Evolutionary conservation across 768 basidiomycete species (phyloP), one percentile per base, ranked within the genome.

Genomic region (Strobilomyces dryophilus): DNA sequence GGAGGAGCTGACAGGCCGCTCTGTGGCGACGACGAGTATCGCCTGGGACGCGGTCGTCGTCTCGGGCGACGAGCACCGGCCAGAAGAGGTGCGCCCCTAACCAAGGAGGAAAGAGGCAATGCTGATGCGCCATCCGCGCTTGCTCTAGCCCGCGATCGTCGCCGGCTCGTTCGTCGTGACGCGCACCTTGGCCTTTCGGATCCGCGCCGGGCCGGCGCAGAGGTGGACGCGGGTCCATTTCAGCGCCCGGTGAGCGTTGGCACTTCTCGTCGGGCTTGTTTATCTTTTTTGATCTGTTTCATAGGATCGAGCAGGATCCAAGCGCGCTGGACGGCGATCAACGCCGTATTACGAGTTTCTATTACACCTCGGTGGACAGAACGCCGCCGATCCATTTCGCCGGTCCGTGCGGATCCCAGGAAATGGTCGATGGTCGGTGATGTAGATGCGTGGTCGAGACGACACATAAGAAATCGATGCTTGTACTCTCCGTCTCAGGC

Each of bases 141-240:
- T 35, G 15, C 34, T 8, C 11, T 20, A 76, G 74, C 60, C 61
- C 2, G 62, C 66, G 5, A 65, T 76, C 44, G 71, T 79, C 3
- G 71, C 74, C 5, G 77, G 78, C 1, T 57, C 62, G 45, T 65
- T 76, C 36, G 59, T 73, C 54, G 66, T 75, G 43, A 74, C 71
- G 26, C 74, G 73, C 21, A 65, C 66, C 3, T 49, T 76, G 42
- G 73, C 71, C 41, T 72, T 76, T 53, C 66, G 72, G 8, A 70
- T 79, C 15, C 72, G 77, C 20, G 78, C 54, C 10, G 53, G 55
- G 3, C 71, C 70, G 8, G 77, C 74, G 9, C 71, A 75, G 49
- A 65, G 59, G 9, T 56, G 51, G 8, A 71, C 67, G 31, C 58
- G 63, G 26, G 55, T 74, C 29, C 52, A 64, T 15, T 76, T 79